Percentiles rank a stretch among this genome's conserved stretches.
Conservation (phyloP, 169 alveolate species). For the Eimeria nieschulzi region DNA sequence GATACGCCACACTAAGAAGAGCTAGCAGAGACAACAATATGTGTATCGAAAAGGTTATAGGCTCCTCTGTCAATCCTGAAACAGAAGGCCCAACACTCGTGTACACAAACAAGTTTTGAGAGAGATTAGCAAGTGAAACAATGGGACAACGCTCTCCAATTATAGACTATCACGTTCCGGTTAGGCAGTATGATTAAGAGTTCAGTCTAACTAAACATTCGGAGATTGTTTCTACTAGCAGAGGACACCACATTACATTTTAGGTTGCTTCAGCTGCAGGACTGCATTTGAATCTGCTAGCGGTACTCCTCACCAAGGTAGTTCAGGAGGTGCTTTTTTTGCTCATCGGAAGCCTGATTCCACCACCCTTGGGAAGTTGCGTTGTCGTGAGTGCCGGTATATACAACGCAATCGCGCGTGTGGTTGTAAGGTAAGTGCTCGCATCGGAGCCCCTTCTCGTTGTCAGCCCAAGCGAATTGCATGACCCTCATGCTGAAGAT, state of each 20-base stretch:
- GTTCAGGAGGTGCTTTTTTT: slow-evolving; percentile 47
- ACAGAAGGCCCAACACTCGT: too few relatives aligned
- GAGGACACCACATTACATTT: too few relatives aligned
- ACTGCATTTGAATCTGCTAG: too few relatives aligned
- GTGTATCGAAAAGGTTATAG: slow-evolving; percentile 33
- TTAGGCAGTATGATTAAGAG: too few relatives aligned
- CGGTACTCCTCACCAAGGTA: slow-evolving; percentile 52
- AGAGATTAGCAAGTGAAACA: not conserved
- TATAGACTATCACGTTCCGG: not conserved
- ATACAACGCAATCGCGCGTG: slow-evolving; percentile 67
- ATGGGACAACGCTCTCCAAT: not conserved
- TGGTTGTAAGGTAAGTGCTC: slow-evolving; percentile 74
- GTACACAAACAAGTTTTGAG: too few relatives aligned
- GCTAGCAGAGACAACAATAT: slow-evolving; percentile 59
- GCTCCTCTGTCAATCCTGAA: slow-evolving; percentile 53
- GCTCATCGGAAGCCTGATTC: slow-evolving; percentile 53
- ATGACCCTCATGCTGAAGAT: slow-evolving; percentile 75
- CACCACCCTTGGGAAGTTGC: slow-evolving; percentile 71
- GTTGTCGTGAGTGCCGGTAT: slow-evolving; percentile 75
- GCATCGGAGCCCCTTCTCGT: slow-evolving; percentile 70
- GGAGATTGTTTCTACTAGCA: too few relatives aligned
- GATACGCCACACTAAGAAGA: slow-evolving; percentile 57
- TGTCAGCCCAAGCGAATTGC: slow-evolving; percentile 76
- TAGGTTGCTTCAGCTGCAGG: not conserved
- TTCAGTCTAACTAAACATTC: too few relatives aligned